These are phyloP conservation scores for Naganishia vaughanmartiniae DNA, from an alignment of 768 basidiomycete genomes.

Conservation along the genomic window DNA sequence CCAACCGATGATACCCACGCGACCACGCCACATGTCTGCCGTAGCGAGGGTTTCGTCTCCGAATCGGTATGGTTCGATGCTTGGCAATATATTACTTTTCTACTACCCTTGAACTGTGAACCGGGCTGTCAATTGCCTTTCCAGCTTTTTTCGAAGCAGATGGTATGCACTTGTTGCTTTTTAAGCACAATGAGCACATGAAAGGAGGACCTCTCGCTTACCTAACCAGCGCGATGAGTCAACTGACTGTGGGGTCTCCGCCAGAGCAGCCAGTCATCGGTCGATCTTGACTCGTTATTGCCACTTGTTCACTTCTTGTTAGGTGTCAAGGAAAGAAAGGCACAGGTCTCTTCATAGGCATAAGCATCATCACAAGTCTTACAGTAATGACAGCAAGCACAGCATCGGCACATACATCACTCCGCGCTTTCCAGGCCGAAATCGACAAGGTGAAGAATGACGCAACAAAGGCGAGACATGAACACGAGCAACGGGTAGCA, in stretches of 20 bases:
- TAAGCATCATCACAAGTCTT: background rate
- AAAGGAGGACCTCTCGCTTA: background rate
- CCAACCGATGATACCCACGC: no score
- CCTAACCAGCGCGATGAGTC: background rate
- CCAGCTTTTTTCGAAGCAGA: no score
- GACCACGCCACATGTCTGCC: no score
- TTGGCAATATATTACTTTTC: no score
- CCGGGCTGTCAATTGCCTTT: no score
- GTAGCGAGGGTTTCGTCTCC: no score
- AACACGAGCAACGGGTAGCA: conserved; percentile 10
- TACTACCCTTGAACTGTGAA: no score
- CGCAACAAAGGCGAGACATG: conserved; percentile 16
- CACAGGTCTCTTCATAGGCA: background rate
- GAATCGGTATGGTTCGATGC: no score
- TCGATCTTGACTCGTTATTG: conserved; percentile 5
- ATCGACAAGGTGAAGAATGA: conserved; percentile 23
- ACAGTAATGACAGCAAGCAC: conserved; percentile 1
- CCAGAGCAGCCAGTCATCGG: conserved; percentile 1
- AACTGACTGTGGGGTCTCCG: background rate
- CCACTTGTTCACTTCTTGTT: background rate
- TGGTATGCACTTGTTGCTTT: no score
- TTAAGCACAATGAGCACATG: background rate
- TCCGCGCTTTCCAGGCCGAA: conserved; percentile 22
- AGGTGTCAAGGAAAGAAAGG: background rate
- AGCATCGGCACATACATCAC: conserved; percentile 16